Base-by-base conservation (phyloP, 805 yeast species). In the Monosporozyma aerobia region DNA sequence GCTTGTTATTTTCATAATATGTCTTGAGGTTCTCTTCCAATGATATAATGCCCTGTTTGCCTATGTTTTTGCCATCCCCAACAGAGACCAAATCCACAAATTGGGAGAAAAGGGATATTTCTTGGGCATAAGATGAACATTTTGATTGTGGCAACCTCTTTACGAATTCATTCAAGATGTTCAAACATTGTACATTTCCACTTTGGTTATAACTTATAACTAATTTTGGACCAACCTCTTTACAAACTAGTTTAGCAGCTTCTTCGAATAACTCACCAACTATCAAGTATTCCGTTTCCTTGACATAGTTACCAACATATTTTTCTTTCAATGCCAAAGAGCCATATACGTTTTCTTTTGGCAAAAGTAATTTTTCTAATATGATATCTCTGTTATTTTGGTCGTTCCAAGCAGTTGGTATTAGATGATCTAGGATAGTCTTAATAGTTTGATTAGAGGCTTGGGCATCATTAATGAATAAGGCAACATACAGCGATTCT, bases 221-320 rank as follows among this genome's bases (percentile, higher is more conserved):
- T 3, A 83, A 77, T 13, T 68, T 65, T 8, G 98, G 98, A 0
- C 92, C 98, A 32, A 89, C 84, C 3, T 73, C 64, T 1, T 70
- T 62, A 8, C 82, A 59, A 3, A 87, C 68, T 0, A 80, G 69
- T 2, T 69, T 63, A 60, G 87, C 94, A 0, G 96, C 96, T 41
- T 79, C 81, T 0, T 68, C 72, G 71, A 78, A 79, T 49, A 77
- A 65, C 10, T 71, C 73, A 0, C 96, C 96, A 11, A 73, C 74
- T 0, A 88, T 68, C 47, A 85, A 75, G 30, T 83, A 79, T 47
- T 75, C 72, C 1, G 83, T 81, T 58, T 88, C 89, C 14, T 76
- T 71, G 69, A 82, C 73, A 57, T 72, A 77, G 49, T 85, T 77
- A 2, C 77, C 80, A 8, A 61, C 54, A 44, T 73, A 70, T 48